Evolutionary conservation across 768 basidiomycete genomes (phyloP).

Genomic region (Tulasnella calospora): DNA sequence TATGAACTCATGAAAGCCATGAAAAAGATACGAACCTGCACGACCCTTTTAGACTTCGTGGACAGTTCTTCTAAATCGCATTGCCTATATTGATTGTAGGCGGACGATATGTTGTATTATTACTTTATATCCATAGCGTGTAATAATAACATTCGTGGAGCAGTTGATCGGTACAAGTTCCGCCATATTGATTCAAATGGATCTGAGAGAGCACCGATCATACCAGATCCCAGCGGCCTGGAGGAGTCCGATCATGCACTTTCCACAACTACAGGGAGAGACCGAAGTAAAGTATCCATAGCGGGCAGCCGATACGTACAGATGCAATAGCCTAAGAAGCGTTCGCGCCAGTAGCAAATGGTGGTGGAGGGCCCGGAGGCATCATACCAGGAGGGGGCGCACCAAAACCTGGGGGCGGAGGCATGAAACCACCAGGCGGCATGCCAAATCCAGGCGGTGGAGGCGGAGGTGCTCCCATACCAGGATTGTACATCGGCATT

Average conservation of each 20-base stretch:
- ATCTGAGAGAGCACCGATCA: not conserved
- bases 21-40: not conserved
- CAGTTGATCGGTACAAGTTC: not conserved
- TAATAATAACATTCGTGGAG: slow-evolving; percentile 1
- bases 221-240: not conserved
- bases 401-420: slow-evolving; percentile 64
- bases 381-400: slow-evolving; percentile 32
- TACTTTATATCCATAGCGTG: slow-evolving; percentile 2
- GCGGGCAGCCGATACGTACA: not conserved
- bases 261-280: not conserved
- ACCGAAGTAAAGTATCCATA: not conserved
- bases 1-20: slow-evolving; percentile 13
- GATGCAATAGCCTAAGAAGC: not conserved
- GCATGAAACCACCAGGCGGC: slow-evolving; percentile 39
- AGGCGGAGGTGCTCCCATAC: slow-evolving; percentile 6
- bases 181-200: not conserved
- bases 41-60: slow-evolving; percentile 1
- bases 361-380: slow-evolving; percentile 37
- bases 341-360: slow-evolving; percentile 18
- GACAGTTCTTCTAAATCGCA: not conserved
- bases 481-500: slow-evolving; percentile 26
- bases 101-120: slow-evolving; percentile 8
- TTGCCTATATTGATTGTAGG: slow-evolving; percentile 8
- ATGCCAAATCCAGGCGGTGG: slow-evolving; percentile 25
- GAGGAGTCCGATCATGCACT: not conserved